A percentile compares a stretch with the other conserved stretches of the same genome.
Conservation (phyloP, 768 basidiomycete species). For the Clavulina sp. region DNA sequence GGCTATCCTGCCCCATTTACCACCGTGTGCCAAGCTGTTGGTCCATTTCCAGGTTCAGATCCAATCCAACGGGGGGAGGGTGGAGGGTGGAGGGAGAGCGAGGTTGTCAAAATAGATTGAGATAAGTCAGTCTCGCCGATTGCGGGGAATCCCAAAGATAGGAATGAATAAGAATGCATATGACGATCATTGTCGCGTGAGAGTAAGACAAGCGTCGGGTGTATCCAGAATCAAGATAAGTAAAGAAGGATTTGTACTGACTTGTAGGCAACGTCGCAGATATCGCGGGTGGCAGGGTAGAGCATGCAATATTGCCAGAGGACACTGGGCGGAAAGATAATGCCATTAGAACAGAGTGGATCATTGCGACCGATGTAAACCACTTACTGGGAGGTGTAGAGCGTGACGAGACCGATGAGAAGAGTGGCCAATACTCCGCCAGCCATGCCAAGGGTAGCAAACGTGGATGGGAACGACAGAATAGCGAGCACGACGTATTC, state of each 20-base stretch:
- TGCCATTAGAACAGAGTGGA: no score
- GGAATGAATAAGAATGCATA: no score
- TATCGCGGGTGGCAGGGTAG: constrained; percentile 9
- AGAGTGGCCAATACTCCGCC: constrained; percentile 1
- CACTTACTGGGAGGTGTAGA: constrained; percentile 8
- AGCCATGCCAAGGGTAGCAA: constrained; percentile 11
- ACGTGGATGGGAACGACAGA: constrained; percentile 10
- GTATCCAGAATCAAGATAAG: not conserved
- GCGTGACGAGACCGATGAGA: constrained; percentile 4
- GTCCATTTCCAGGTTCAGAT: no score
- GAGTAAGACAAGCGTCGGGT: not conserved
- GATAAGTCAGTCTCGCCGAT: no score
- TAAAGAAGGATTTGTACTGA: not conserved
- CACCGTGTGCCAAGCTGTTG: not conserved
- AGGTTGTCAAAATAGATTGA: no score
- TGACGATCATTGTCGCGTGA: no score
- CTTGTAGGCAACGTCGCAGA: constrained; percentile 10
- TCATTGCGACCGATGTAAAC: no score
- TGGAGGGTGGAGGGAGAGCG: no score
- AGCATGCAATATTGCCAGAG: constrained; percentile 6
- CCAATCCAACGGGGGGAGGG: no score
- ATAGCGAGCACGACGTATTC: constrained; percentile 8
- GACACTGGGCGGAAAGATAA: no score
- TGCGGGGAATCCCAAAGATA: no score
- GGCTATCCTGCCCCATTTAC: not conserved